Percentiles rank a stretch among this genome's conserved stretches.
These are phyloP conservation scores for Macadamia integrifolia DNA, from an alignment of 164 flowering plant genomes.

Conservation along the genomic window DNA sequence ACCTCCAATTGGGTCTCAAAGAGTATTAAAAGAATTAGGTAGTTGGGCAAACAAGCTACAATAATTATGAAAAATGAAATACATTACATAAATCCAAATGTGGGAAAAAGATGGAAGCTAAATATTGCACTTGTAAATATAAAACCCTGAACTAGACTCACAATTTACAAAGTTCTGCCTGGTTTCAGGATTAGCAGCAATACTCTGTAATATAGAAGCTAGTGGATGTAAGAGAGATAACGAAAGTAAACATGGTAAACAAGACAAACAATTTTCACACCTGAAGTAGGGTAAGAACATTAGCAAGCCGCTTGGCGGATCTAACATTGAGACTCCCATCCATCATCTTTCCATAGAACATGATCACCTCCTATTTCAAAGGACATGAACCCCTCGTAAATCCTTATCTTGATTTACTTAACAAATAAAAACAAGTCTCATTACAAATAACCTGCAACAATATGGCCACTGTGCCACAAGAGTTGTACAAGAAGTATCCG, in stretches of 20 bases:
- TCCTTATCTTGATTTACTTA: neutral
- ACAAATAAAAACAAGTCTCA: neutral
- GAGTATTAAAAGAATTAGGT: slow-evolving; percentile 29
- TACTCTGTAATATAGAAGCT: slow-evolving; percentile 23
- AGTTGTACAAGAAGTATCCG: slow-evolving; percentile 26
- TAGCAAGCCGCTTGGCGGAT: slow-evolving; percentile 30
- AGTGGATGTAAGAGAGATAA: neutral
- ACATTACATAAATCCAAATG: neutral
- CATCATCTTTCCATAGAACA: slow-evolving; percentile 20
- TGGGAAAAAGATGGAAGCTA: neutral
- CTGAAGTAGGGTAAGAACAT: slow-evolving; percentile 51
- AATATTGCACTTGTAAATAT: neutral
- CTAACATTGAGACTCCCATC: slow-evolving; percentile 19
- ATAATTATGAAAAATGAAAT: neutral
- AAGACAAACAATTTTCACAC: slow-evolving; percentile 9
- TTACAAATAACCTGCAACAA: slow-evolving; percentile 30
- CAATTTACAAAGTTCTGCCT: slow-evolving; percentile 27
- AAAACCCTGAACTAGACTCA: slow-evolving; percentile 11
- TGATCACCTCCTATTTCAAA: slow-evolving; percentile 35
- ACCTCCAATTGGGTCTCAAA: slow-evolving; percentile 24
- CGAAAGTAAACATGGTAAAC: neutral
- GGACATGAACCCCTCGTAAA: slow-evolving; percentile 1
- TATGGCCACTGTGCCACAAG: slow-evolving; percentile 36
- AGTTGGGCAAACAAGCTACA: slow-evolving; percentile 35
- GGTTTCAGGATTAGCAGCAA: slow-evolving; percentile 42